Base-by-base conservation (phyloP, 805 yeast genomes). In the Teunomyces funiuensis region DNA sequence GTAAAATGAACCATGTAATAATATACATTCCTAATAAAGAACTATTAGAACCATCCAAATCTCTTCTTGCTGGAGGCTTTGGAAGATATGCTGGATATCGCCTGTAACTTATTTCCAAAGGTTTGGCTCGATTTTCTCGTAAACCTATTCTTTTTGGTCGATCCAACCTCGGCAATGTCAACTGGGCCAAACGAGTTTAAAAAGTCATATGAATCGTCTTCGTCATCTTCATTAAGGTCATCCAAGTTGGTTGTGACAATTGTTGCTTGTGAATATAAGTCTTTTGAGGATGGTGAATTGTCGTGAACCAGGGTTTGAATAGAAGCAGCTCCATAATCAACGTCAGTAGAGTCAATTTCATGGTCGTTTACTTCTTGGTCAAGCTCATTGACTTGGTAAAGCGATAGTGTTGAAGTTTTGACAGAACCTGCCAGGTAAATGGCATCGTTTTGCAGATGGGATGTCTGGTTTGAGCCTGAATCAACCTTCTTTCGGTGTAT, bases 131-230 rank as follows among this genome's bases (percentile, higher is more conserved):
- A 27, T 10, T 27, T 31, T 17, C 33, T 16, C 5, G 20, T 13
- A 13, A 29, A 17, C 28, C 38, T 37, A 16, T 28, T 36, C 28
- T 17, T 44, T 10, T 11, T 19, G 11, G 16, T 8, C 3, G 34
- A 39, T 16, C 28, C 8, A 9, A n/a, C n/a, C 8, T 31, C 25
- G 5, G 16, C 11, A 19, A 20, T 3, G 5, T 22, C 39, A 9
- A 38, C 9, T 4, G 28, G 30, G 10, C 42, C 52, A 40, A 54
- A 55, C 7, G 57, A 45, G 28, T 54, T 51, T 16, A 55, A 37
- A 15, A 37, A 49, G 20, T 44, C 46, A 31, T 31, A 54, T 6
- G 52, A 43, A 30, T 51, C 55, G 33, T 55, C 58, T 5, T 41
- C 45, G 3, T 44, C 51, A 10, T 42, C 49, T 3, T 28, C 36